Evolutionary conservation across 1,139 yeast genomes (phyloP).

Genomic region (Spathaspora sp.): DNA sequence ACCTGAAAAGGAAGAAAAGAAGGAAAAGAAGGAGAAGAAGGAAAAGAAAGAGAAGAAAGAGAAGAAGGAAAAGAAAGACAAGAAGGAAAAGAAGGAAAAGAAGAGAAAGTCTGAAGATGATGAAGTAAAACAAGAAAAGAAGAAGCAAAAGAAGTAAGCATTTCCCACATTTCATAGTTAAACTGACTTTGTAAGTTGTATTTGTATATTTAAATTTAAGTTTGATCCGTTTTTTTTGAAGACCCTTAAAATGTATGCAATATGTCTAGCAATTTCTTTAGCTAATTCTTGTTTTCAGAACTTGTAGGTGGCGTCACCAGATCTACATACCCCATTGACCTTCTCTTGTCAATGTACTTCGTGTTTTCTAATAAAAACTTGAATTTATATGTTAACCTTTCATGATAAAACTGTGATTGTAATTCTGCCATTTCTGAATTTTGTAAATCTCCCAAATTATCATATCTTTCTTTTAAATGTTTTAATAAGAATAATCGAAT

Average conservation of each 20-base stretch:
- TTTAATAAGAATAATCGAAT: constrained; percentile 22
- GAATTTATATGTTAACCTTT: constrained; percentile 18
- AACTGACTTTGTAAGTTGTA: constrained; percentile 7
- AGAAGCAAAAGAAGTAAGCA: constrained; percentile 38
- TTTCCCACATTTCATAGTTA: constrained; percentile 1
- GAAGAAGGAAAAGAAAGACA: constrained; percentile 66
- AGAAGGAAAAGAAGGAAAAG: constrained; percentile 53
- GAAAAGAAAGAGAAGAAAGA: constrained; percentile 55
- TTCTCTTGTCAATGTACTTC: constrained; percentile 10
- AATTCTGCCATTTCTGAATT: constrained; percentile 24
- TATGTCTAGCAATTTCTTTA: constrained; percentile 1
- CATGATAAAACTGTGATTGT: constrained; percentile 19
- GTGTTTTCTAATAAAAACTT: constrained; percentile 14
- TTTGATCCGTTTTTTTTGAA: constrained; percentile 4
- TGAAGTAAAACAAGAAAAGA: constrained; percentile 50
- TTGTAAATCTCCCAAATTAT: constrained; percentile 22
- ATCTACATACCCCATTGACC: not conserved
- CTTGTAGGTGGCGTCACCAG: not conserved
- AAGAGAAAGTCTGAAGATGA: constrained; percentile 41
- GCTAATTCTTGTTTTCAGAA: not conserved
- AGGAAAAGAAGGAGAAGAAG: constrained; percentile 46
- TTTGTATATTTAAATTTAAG: constrained; percentile 18
- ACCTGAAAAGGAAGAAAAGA: constrained; percentile 29
- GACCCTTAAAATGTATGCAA: constrained; percentile 2
- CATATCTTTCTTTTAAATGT: constrained; percentile 17